Conservation (phyloP, 805 yeast species). For the Ogataea angusta region DNA sequence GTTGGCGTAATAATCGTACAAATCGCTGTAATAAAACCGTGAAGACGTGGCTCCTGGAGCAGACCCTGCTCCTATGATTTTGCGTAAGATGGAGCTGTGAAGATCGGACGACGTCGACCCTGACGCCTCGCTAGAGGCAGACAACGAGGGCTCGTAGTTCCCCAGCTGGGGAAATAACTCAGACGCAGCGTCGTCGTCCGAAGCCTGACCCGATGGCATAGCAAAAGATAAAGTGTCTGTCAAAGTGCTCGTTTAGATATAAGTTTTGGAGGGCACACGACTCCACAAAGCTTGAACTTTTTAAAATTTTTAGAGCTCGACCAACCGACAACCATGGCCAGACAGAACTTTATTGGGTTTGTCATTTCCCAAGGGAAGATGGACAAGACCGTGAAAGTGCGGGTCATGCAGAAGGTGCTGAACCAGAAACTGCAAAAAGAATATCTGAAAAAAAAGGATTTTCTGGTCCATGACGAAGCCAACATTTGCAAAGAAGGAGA, state of each 20-base stretch:
- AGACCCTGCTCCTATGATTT: background rate
- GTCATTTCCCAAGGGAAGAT: conserved; percentile 95
- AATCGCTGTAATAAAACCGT: conserved; percentile 21
- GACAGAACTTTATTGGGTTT: conserved; percentile 87
- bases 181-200: conserved; percentile 3
- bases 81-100: conserved; percentile 3
- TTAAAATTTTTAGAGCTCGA: background rate
- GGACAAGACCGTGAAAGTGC: conserved; percentile 92
- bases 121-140: no score
- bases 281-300: background rate
- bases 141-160: no score
- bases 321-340: conserved; percentile 53
- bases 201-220: conserved; percentile 3
- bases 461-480: conserved; percentile 90
- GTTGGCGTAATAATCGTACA: conserved; percentile 23
- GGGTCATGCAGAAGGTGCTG: conserved; percentile 75
- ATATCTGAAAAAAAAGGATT: conserved; percentile 73
- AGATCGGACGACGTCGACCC: conserved; percentile 2
- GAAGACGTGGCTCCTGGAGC: background rate
- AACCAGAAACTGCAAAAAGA: conserved; percentile 73
- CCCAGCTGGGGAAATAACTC: conserved; percentile 3
- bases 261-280: conserved; percentile 6
- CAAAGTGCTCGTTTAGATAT: background rate
- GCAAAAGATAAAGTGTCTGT: background rate
- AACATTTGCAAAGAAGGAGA: conserved; percentile 93